Conservation (phyloP, 768 basidiomycete species). For the Kwoniella sp. region DNA sequence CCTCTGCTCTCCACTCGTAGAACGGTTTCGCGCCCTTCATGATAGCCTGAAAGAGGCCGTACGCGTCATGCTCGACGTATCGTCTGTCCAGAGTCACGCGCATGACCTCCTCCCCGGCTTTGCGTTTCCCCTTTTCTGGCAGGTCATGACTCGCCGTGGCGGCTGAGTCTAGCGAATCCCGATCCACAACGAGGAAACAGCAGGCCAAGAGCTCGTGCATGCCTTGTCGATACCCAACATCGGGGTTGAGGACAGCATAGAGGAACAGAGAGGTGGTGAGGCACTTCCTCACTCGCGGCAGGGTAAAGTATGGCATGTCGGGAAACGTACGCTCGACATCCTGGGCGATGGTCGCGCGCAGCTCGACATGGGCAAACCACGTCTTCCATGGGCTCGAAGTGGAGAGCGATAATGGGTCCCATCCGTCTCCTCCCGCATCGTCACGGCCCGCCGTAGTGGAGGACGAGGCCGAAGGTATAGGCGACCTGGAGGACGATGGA, state of each 20-base stretch:
- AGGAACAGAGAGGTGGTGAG: conserved; percentile 85
- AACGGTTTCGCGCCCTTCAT: conserved; percentile 78
- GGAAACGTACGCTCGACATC: conserved; percentile 99
- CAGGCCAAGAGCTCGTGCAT: conserved; percentile 97
- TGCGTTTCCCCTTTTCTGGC: not conserved
- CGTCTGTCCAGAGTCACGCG: conserved; percentile 34
- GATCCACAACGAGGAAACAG: conserved; percentile 74
- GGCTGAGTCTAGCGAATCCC: conserved; percentile 61
- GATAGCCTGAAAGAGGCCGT: conserved; percentile 70
- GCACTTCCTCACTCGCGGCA: conserved; percentile 66
- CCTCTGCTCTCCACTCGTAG: conserved; percentile 55
- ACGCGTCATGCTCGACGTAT: conserved; percentile 65
- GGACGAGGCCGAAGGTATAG: too few relatives aligned
- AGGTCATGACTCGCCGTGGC: not conserved
- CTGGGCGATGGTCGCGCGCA: conserved; percentile 81
- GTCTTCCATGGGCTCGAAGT: conserved; percentile 86
- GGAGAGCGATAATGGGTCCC: conserved; percentile 47
- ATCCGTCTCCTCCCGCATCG: conserved; percentile 11
- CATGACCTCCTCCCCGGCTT: conserved; percentile 20
- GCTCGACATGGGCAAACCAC: conserved; percentile 85
- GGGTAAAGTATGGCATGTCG: conserved; percentile 87
- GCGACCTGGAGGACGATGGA: too few relatives aligned
- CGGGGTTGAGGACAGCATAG: conserved; percentile 69
- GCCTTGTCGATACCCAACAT: conserved; percentile 90
- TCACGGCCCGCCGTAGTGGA: not conserved